Percentiles rank a stretch among this genome's conserved stretches.
Evolutionary conservation across 306 rosid genomes (phyloP).

Genomic region (Gastrolobium bilobum): DNA sequence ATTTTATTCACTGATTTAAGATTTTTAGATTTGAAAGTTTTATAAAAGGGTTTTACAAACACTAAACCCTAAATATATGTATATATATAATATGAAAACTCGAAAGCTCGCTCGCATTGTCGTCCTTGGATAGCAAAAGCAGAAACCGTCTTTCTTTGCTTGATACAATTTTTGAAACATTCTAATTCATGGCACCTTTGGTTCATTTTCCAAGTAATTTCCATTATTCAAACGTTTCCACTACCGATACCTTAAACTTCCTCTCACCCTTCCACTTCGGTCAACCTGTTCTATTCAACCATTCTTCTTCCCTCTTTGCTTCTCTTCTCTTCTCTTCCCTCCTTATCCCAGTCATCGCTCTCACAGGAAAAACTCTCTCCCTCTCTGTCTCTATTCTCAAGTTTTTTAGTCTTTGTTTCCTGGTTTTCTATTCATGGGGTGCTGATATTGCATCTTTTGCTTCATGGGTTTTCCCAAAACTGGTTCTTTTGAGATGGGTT

Average conservation of each 20-base stretch:
- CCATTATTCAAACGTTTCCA: slow-evolving; percentile 20
- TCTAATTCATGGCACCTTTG: slow-evolving; percentile 3
- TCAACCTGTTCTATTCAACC: slow-evolving; percentile 25
- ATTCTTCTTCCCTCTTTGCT: not conserved
- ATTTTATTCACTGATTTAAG: too few relatives aligned
- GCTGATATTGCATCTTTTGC: not conserved
- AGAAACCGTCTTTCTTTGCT: too few relatives aligned
- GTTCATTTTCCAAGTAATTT: slow-evolving; percentile 32
- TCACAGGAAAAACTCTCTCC: not conserved
- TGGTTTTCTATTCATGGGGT: slow-evolving; percentile 23
- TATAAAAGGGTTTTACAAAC: too few relatives aligned
- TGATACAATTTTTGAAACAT: slow-evolving; percentile 50
- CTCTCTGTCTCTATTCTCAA: not conserved
- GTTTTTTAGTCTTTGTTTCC: not conserved
- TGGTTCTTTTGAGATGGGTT: slow-evolving; percentile 26
- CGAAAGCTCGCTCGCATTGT: too few relatives aligned
- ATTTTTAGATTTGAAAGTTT: too few relatives aligned
- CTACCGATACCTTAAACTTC: slow-evolving; percentile 5
- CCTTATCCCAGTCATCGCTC: too few relatives aligned
- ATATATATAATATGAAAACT: too few relatives aligned
- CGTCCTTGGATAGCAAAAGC: too few relatives aligned
- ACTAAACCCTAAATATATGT: too few relatives aligned
- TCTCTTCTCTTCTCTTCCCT: too few relatives aligned
- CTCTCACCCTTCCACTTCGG: not conserved
- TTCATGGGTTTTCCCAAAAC: not conserved